Evolutionary conservation across 306 rosid species (phyloP).

Genomic region (Pachyrhizus erosus): DNA sequence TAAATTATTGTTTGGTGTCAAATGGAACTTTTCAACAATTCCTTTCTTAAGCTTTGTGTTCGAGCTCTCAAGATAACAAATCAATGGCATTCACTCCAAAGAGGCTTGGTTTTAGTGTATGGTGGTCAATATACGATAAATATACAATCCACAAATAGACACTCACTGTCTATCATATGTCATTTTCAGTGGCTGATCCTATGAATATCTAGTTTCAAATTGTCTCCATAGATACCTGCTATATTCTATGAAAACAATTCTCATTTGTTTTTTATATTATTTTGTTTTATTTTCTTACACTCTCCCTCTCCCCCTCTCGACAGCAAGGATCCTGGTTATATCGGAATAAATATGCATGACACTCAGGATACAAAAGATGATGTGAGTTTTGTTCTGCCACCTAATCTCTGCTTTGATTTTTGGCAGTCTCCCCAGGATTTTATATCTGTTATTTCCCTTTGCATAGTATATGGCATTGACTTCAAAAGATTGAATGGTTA

Average conservation of each 20-base stretch:
- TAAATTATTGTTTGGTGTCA: constrained; percentile 5
- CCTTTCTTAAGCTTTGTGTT: constrained; percentile 17
- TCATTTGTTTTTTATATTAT: constrained; percentile 24
- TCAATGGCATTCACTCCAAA: constrained; percentile 17
- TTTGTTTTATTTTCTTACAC: constrained; percentile 30
- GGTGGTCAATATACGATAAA: not conserved
- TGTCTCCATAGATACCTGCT: not conserved
- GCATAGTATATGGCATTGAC: constrained; percentile 28
- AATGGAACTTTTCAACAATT: constrained; percentile 18
- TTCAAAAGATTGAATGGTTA: constrained; percentile 35
- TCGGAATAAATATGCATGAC: constrained; percentile 70
- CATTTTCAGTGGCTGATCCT: not conserved
- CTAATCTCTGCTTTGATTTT: constrained; percentile 8
- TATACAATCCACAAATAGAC: constrained; percentile 5
- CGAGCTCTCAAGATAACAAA: constrained; percentile 14
- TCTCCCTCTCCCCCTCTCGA: constrained; percentile 25
- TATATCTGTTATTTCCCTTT: constrained; percentile 10
- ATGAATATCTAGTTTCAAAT: constrained; percentile 30
- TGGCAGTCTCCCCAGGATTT: not conserved
- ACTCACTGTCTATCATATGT: constrained; percentile 2
- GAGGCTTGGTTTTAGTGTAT: constrained; percentile 3
- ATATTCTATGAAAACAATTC: constrained; percentile 2
- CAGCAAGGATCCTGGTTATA: constrained; percentile 99
- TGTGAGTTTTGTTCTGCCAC: constrained; percentile 53
- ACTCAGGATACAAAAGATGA: constrained; percentile 84